Evolutionary conservation across 352 stramenopile genomes (phyloP).

Genomic region (Phytopythium kandeliae): DNA sequence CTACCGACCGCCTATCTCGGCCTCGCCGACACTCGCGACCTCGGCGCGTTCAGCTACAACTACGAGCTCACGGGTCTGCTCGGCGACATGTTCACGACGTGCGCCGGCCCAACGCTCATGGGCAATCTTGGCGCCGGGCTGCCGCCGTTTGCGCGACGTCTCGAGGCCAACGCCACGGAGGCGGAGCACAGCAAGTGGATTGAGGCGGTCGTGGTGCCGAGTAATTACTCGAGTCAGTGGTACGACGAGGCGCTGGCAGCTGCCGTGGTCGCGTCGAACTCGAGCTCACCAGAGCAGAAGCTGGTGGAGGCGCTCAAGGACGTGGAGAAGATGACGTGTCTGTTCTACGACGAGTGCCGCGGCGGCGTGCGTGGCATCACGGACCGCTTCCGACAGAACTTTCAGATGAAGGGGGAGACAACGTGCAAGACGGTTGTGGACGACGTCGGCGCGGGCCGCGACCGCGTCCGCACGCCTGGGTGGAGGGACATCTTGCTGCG

Average conservation of each 20-base stretch:
- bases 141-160: conserved; percentile 17
- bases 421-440: conserved; percentile 60
- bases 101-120: conserved; percentile 33
- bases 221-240: conserved; percentile 33
- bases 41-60: conserved; percentile 80
- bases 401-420: conserved; percentile 46
- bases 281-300: conserved; percentile 14
- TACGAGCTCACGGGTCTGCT: conserved; percentile 76
- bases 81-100: conserved; percentile 69
- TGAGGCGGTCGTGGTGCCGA: conserved; percentile 63
- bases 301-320: conserved; percentile 47
- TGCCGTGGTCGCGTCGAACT: conserved; percentile 28
- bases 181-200: conserved; percentile 21
- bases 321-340: conserved; percentile 86
- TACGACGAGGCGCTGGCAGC: conserved; percentile 48
- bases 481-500: conserved; percentile 72
- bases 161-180: conserved; percentile 12
- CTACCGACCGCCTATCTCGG: conserved; percentile 65
- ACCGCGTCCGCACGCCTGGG: conserved; percentile 56
- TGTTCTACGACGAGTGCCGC: conserved; percentile 84
- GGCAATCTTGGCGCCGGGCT: conserved; percentile 7
- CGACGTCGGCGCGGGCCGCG: conserved; percentile 46
- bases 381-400: conserved; percentile 56
- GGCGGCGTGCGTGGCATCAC: conserved; percentile 63
- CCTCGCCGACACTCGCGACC: conserved; percentile 64